A percentile compares a stretch with the other conserved stretches of the same genome.
Evolutionary conservation across 768 basidiomycete genomes (phyloP).

Genomic region (Trametes elegans): DNA sequence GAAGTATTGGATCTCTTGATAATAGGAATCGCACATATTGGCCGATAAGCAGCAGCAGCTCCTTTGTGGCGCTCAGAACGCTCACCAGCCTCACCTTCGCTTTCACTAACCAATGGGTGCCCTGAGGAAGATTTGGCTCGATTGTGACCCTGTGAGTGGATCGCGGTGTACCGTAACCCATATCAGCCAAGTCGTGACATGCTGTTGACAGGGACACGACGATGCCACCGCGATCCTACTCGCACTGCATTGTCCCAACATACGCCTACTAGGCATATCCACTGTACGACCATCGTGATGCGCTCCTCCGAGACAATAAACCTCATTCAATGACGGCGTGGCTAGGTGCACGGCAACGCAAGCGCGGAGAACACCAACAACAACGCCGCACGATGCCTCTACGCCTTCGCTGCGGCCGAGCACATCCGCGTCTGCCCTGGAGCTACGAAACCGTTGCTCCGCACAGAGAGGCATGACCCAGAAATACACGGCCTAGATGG

Average conservation of each 20-base stretch:
- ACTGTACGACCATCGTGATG: slow-evolving; percentile 49
- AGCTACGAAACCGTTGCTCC: slow-evolving; percentile 65
- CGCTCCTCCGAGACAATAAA: not conserved
- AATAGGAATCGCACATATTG: not conserved
- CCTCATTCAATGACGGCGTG: not conserved
- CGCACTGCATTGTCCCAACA: slow-evolving; percentile 61
- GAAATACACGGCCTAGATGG: slow-evolving; percentile 85
- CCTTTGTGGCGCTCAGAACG: not conserved
- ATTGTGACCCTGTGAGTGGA: slow-evolving; percentile 34
- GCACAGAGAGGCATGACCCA: slow-evolving; percentile 59
- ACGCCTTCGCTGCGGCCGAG: slow-evolving; percentile 66
- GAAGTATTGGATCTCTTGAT: too few relatives aligned
- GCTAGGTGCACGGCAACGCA: slow-evolving; percentile 81
- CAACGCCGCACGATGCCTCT: slow-evolving; percentile 77
- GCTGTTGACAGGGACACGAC: slow-evolving; percentile 68
- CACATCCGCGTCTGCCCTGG: slow-evolving; percentile 66
- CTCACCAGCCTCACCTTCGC: not conserved
- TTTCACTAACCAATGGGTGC: slow-evolving; percentile 9
- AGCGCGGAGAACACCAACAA: slow-evolving; percentile 54
- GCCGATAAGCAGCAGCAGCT: not conserved
- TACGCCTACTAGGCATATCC: slow-evolving; percentile 78
- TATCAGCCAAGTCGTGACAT: not conserved
- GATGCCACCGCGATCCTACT: slow-evolving; percentile 84
- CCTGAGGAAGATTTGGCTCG: slow-evolving; percentile 34
- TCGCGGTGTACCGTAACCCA: not conserved